Percentiles rank a stretch among this genome's conserved stretches.
Evolutionary conservation across 2,329 filamentous ascomycete genomes (phyloP).

Genomic region (Phaeosphaeria sp.): DNA sequence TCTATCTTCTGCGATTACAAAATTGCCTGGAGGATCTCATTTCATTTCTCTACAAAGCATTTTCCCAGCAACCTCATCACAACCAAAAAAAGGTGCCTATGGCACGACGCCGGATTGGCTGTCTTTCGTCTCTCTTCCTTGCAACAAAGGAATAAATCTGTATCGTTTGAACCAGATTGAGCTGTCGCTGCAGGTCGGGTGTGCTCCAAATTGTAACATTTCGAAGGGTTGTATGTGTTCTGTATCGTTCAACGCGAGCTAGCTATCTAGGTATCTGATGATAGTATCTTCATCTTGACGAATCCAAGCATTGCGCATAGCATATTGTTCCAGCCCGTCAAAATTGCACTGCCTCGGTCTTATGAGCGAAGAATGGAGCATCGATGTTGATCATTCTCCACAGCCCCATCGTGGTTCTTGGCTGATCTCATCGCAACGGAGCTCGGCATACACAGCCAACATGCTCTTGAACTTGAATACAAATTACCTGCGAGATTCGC

Average conservation of each 20-base stretch:
- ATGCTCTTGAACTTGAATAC: background rate
- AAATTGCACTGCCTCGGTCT: too few species aligned
- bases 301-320: slow-evolving; percentile 16
- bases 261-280: slow-evolving; percentile 12
- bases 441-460: too few species aligned
- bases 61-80: background rate
- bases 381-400: too few species aligned
- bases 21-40: slow-evolving; percentile 16
- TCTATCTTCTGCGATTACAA: slow-evolving; percentile 15
- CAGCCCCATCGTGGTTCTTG: too few species aligned
- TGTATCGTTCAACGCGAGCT: background rate
- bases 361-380: too few species aligned
- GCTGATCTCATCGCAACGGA: too few species aligned
- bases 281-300: slow-evolving; percentile 22
- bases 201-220: slow-evolving; percentile 34
- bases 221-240: slow-evolving; percentile 14
- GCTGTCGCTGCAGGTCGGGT: slow-evolving; percentile 26
- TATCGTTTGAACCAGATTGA: slow-evolving; percentile 14
- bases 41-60: slow-evolving; percentile 3
- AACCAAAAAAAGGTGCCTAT: slow-evolving; percentile 24
- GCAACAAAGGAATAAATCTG: background rate
- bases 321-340: background rate
- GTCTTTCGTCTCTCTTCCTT: slow-evolving; percentile 14
- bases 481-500: background rate
- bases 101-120: slow-evolving; percentile 29